A percentile compares a stretch with the other conserved stretches of the same genome.
phyloP scores from a whole-genome alignment of 2,329 filamentous ascomycete species.

The Fusarium transvaalense region DNA sequence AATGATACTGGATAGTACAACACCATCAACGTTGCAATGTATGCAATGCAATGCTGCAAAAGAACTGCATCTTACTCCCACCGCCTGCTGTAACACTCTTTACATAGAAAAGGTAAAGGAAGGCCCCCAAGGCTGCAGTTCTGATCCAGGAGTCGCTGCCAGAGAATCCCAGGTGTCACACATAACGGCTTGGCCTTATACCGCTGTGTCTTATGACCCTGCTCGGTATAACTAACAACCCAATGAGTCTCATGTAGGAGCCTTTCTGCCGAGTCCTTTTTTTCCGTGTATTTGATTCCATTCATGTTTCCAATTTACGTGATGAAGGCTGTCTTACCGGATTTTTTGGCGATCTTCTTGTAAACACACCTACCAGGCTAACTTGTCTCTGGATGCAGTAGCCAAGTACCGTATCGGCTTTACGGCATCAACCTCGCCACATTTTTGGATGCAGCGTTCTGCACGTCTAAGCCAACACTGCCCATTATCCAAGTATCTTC shows the following conservation, averaged over 20 bases:
- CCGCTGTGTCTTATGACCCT: background rate
- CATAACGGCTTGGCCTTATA: conserved; percentile 2
- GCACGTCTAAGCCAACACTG: background rate
- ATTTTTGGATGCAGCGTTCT: background rate
- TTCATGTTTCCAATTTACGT: background rate
- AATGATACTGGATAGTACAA: conserved; percentile 10
- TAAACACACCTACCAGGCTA: background rate
- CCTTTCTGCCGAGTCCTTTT: background rate
- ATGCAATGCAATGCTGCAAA: conserved; percentile 7
- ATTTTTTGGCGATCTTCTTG: background rate
- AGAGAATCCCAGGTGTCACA: background rate
- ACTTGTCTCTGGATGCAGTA: background rate
- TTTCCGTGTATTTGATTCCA: background rate
- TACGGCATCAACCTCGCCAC: background rate
- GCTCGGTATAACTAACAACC: background rate
- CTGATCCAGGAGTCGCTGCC: background rate
- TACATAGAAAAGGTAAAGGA: background rate
- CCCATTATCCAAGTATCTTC: background rate
- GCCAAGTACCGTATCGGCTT: background rate
- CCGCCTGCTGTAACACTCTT: conserved; percentile 9
- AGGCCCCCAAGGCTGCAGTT: background rate
- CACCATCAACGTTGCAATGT: background rate
- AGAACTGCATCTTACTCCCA: conserved; percentile 7
- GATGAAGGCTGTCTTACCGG: background rate
- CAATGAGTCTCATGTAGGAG: background rate